Evolutionary conservation across 108 stramenopile genomes (phyloP).

Genomic region (Cyclotella sp.): DNA sequence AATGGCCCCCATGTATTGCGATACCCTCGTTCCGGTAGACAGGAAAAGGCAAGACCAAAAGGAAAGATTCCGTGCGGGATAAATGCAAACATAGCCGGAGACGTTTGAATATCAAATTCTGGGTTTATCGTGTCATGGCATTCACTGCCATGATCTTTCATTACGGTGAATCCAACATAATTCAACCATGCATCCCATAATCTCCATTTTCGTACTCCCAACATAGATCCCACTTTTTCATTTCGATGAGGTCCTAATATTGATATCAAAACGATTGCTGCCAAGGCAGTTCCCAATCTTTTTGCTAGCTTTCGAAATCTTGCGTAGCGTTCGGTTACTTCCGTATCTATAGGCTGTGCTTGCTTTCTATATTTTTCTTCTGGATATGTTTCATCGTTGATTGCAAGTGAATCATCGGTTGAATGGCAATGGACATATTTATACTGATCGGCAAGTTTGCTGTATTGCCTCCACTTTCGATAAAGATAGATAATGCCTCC

Average conservation of each 20-base stretch:
- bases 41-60: constrained; percentile 85
- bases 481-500: constrained; percentile 43
- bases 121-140: constrained; percentile 20
- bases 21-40: constrained; percentile 56
- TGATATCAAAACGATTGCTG: constrained; percentile 24
- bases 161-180: constrained; percentile 78
- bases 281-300: constrained; percentile 35
- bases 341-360: not conserved
- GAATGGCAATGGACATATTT: not conserved
- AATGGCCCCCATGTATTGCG: constrained; percentile 69
- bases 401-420: not conserved
- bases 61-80: constrained; percentile 95
- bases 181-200: constrained; percentile 84
- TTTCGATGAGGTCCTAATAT: constrained; percentile 78
- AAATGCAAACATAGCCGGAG: constrained; percentile 82
- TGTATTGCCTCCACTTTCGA: constrained; percentile 48
- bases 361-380: constrained; percentile 25
- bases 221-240: constrained; percentile 50
- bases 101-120: constrained; percentile 41
- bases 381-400: constrained; percentile 3
- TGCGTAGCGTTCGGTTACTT: constrained; percentile 10
- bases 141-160: constrained; percentile 53
- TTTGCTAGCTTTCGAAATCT: constrained; percentile 23
- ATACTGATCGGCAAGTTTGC: constrained; percentile 18
- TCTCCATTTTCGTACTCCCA: constrained; percentile 69